Evolutionary conservation across 163 green algal genomes (phyloP).

Genomic region (Scenedesmus sp.): DNA sequence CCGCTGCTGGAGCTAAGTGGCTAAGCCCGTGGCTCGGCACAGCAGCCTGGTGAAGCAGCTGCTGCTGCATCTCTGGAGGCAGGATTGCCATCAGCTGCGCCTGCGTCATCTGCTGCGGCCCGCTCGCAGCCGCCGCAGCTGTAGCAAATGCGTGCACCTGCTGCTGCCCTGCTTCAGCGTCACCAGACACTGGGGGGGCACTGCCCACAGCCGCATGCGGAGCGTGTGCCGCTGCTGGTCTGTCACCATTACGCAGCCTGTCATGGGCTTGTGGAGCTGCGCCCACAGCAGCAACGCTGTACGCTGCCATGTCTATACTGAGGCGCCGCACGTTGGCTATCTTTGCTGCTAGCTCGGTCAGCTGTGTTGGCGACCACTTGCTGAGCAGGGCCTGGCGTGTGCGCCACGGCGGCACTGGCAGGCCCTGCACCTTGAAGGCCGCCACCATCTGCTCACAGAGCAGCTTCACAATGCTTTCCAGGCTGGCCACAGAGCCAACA

Average conservation of each 20-base stretch:
- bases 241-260: constrained; percentile 20
- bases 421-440: constrained; percentile 57
- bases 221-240: constrained; percentile 40
- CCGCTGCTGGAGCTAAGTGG: background rate
- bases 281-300: background rate
- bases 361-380: constrained; percentile 66
- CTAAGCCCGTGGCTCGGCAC: background rate
- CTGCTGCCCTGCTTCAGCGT: background rate
- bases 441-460: constrained; percentile 65
- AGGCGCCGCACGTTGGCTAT: constrained; percentile 51
- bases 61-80: constrained; percentile 25
- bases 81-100: constrained; percentile 17
- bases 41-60: background rate
- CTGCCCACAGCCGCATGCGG: constrained; percentile 47
- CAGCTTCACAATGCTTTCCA: constrained; percentile 62
- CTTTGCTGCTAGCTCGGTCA: constrained; percentile 53
- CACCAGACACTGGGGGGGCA: constrained; percentile 10
- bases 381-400: constrained; percentile 66
- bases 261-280: background rate
- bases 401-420: constrained; percentile 72
- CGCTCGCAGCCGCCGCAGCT: background rate
- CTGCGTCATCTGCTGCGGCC: constrained; percentile 10
- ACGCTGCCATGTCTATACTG: background rate
- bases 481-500: constrained; percentile 57
- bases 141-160: background rate